Percentiles rank a stretch among this genome's conserved stretches.
phyloP scores from a whole-genome alignment of 768 basidiomycete species.

The Serendipita sp. region DNA sequence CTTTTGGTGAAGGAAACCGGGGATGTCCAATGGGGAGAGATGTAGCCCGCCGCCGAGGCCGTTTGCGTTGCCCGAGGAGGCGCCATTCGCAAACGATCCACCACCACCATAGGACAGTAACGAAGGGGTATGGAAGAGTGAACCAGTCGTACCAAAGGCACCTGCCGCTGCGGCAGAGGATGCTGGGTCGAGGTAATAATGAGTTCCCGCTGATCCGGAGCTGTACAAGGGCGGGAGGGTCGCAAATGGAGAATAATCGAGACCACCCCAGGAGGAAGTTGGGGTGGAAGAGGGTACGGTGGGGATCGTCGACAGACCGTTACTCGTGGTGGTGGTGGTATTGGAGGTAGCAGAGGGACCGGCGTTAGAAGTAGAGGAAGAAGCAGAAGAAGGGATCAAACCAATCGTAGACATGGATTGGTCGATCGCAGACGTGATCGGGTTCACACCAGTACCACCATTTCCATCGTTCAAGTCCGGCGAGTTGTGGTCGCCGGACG shows the following conservation, averaged over 20 bases:
- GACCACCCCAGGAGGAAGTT: neutral
- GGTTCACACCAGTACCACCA: neutral
- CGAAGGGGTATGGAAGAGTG: no score
- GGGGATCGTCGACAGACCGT: neutral
- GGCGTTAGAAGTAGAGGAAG: neutral
- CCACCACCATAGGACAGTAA: no score
- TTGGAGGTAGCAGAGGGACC: neutral
- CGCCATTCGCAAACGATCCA: no score
- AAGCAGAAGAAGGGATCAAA: neutral
- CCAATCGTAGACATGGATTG: neutral
- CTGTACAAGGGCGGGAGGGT: neutral
- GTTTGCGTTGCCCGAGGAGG: neutral
- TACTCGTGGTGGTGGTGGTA: neutral
- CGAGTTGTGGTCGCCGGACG: neutral
- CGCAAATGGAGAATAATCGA: neutral
- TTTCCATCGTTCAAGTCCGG: neutral
- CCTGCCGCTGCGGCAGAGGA: no score
- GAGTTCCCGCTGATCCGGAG: neutral
- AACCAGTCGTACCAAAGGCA: no score
- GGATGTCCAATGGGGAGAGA: neutral
- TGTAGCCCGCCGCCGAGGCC: neutral
- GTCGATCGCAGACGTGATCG: neutral
- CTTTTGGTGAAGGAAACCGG: neutral
- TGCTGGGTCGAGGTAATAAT: neutral
- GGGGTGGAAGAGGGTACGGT: neutral